These are phyloP conservation scores for Singerocomus inundabilis DNA, from an alignment of 1,284 basidiomycete species.

Conservation along the genomic window DNA sequence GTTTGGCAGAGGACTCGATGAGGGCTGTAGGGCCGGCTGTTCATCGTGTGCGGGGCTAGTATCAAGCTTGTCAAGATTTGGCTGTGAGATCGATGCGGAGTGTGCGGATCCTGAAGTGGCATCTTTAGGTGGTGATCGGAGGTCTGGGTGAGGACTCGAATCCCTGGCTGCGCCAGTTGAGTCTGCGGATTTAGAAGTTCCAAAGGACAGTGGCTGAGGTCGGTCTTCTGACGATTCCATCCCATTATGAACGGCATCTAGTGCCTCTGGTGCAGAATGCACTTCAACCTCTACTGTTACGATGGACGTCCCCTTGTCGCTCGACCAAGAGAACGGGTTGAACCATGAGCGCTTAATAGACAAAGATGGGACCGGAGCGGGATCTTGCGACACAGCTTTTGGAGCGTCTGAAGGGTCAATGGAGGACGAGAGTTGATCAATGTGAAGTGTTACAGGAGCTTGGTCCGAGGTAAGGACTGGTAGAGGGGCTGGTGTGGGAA, in stretches of 20 bases:
- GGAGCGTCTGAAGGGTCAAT: background rate
- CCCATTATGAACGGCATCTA: background rate
- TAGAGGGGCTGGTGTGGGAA: background rate
- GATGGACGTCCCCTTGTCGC: constrained; percentile 3
- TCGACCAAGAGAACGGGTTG: constrained; percentile 18
- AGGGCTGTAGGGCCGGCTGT: background rate
- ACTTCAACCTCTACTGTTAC: constrained; percentile 7
- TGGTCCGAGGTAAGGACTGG: background rate
- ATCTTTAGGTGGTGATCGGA: background rate
- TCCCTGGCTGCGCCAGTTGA: background rate
- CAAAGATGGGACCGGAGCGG: background rate
- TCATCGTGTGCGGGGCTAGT: background rate
- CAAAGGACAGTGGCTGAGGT: background rate
- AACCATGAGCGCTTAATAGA: constrained; percentile 23
- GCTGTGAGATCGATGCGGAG: background rate
- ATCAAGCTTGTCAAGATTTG: background rate
- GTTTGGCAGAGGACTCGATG: background rate
- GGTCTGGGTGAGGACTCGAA: background rate
- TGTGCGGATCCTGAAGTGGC: background rate
- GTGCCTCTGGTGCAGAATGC: background rate
- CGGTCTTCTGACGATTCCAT: background rate
- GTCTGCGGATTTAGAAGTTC: background rate
- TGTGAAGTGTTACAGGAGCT: background rate
- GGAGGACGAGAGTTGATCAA: background rate
- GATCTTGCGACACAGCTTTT: background rate